Percentiles rank a stretch among this genome's conserved stretches.
phyloP scores from a whole-genome alignment of 1,139 yeast genomes.

The Hyphopichia buzzinii region DNA sequence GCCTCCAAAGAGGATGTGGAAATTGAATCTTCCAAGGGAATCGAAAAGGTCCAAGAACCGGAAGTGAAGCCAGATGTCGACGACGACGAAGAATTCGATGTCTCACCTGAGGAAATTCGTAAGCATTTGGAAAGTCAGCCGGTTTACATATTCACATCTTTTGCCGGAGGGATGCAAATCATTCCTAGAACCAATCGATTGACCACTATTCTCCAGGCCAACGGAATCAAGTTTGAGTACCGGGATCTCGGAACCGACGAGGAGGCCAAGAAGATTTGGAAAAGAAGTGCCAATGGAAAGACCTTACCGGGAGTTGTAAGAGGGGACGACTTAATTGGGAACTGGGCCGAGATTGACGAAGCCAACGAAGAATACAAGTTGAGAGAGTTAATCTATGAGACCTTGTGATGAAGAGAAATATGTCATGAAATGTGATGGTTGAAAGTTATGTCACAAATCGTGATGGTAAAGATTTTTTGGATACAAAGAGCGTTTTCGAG shows the following conservation, averaged over 20 bases:
- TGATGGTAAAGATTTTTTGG: too few species aligned
- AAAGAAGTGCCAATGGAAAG: conserved; percentile 70
- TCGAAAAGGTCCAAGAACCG: background rate
- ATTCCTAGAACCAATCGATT: conserved; percentile 79
- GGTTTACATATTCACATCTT: conserved; percentile 76
- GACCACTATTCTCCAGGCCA: conserved; percentile 72
- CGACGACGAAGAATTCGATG: conserved; percentile 32
- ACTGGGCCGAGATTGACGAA: conserved; percentile 77
- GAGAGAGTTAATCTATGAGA: conserved; percentile 55
- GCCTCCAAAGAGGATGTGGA: background rate
- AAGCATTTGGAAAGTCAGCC: conserved; percentile 53
- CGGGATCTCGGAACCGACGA: conserved; percentile 88
- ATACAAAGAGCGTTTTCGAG: too few species aligned
- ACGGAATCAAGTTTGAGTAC: conserved; percentile 63
- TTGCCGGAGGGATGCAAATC: conserved; percentile 87
- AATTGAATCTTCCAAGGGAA: background rate
- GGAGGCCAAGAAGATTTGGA: conserved; percentile 84
- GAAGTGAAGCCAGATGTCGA: conserved; percentile 14
- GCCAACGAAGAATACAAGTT: conserved; percentile 81
- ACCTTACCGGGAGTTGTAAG: conserved; percentile 88
- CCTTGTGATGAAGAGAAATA: too few species aligned
- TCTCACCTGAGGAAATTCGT: conserved; percentile 46
- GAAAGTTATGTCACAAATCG: too few species aligned
- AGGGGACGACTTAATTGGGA: conserved; percentile 87
- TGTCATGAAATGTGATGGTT: too few species aligned